Evolutionary conservation across 2,329 filamentous ascomycete genomes (phyloP), one percentile per base, ranked within the genome.

Genomic region (Piedraia hortae): DNA sequence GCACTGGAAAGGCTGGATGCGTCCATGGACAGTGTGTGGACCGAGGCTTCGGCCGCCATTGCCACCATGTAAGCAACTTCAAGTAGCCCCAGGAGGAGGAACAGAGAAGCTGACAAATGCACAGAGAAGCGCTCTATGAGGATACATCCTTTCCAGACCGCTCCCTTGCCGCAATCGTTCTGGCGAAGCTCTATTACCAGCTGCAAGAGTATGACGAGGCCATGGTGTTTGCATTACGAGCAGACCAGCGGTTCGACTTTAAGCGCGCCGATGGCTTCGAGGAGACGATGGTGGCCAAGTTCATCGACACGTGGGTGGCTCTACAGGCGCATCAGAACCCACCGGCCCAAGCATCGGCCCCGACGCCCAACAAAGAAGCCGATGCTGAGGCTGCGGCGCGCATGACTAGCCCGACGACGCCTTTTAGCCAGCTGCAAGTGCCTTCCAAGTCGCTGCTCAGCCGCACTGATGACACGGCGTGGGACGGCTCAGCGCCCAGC

Each of bases 141-240:
- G 82, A 97, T 51, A 77, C 90, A 39, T 61, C 63, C 28, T 97
- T 97, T 41, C 73, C 80, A 21, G 73, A 97, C 47, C 75, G 82
- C 40, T 74, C 85, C 45, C 68, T 97, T 25, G 85, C 85, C 24
- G 85, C 85, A 24, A 60, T 97, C 21, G 78, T 97, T 24, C 72
- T 89, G 19, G 73, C 85, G 36, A 97, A 97, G 59, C 78, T 93
- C 34, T 97, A 93, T 54, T 97, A 93, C 44, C 85, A 97, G 44
- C 66, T 97, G 23, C 78, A 91, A 50, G 85, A 85, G 46, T 97
- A 97, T 55, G 85, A 91, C 44, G 85, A 97, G 54, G 91, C 82
- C 49, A 93, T 97, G 82, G 73, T 75, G 23, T 93, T 97, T 48
- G 85, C 85, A 31, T 63, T 97, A 20, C 80, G 78, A 27, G 80